Base-by-base conservation (phyloP, 1,284 basidiomycete genomes). In the Melampsora americana region DNA sequence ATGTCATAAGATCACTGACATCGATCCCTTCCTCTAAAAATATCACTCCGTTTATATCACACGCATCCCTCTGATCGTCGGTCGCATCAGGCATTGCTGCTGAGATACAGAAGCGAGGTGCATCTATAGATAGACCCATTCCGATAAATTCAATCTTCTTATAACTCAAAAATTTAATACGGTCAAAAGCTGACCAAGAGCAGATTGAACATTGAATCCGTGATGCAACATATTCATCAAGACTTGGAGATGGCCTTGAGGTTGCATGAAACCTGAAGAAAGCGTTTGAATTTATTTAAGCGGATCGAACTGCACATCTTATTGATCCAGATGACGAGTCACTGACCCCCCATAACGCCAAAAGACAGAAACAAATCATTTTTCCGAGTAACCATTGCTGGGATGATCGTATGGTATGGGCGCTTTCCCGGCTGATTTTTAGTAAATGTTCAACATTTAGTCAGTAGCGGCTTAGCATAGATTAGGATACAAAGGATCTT, bases 331-430 rank as follows among this genome's bases (percentile, higher is more conserved):
- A 62, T 18, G 12, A 79, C 71, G 32, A 71, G 35, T 53, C 11
- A 79, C 81, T 79, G 64, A 81, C 80, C 83, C 39, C 92, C 93
- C 93, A 95, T 95, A 20, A 95, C 93, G 66, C 94, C 93, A 79
- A 90, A 95, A 76, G 88, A 89, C 80, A 97, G 84, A 85, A 94
- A 92, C 1, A 97, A 85, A 62, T 96, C 93, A 77, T 90, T 87
- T 5, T 88, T 89, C 77, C 88, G 87, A 1, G 91, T 91, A 0
- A 89, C 95, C 85, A 97, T 88, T 0, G 92, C 92, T 6, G 95
- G 95, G 78, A 95, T 95, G 81, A 96, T 97, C 6, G 94, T 97
- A 82, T 97, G 94, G 83, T 95, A 96, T 1, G 94, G 93, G 20
- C 93, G 86, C 84, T 96, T 96, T 7, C 90, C 88, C 30, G 90